phyloP scores from a whole-genome alignment of 768 basidiomycete genomes.

The Mycena galericulata region DNA sequence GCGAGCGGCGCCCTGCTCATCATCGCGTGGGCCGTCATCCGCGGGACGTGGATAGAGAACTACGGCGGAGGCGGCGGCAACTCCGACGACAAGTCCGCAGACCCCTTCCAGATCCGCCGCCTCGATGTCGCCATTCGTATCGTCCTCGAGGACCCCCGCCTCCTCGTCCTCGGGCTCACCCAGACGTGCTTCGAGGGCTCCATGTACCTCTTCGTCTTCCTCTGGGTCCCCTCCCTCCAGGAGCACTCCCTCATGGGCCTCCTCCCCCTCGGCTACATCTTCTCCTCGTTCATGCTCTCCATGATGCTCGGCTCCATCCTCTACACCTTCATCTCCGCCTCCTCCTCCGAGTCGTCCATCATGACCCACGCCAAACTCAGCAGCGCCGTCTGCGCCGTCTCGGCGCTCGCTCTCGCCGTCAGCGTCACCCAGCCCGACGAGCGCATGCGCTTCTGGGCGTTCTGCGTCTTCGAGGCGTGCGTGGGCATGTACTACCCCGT shows the following conservation, averaged over 20 bases:
- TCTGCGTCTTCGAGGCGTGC: slow-evolving; percentile 81
- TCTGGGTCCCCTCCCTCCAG: slow-evolving; percentile 84
- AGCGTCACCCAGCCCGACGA: slow-evolving; percentile 60
- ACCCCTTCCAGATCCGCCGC: slow-evolving; percentile 64
- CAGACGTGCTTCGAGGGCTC: slow-evolving; percentile 89
- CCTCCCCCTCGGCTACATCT: slow-evolving; percentile 83
- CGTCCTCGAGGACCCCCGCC: slow-evolving; percentile 65
- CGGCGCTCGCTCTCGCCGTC: slow-evolving; percentile 66
- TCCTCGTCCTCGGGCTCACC: slow-evolving; percentile 75
- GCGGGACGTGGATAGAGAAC: slow-evolving; percentile 74
- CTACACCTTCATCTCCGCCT: slow-evolving; percentile 56
- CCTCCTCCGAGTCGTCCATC: slow-evolving; percentile 48
- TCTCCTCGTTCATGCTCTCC: slow-evolving; percentile 83
- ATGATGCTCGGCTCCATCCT: slow-evolving; percentile 86
- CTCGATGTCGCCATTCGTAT: slow-evolving; percentile 68
- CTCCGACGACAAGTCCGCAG: slow-evolving; percentile 37
- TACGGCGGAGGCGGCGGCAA: slow-evolving; percentile 58
- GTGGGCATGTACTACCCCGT: slow-evolving; percentile 87
- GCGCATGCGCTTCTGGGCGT: slow-evolving; percentile 73
- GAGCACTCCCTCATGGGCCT: slow-evolving; percentile 58
- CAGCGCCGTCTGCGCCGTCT: slow-evolving; percentile 69
- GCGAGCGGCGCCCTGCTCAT: slow-evolving; percentile 69
- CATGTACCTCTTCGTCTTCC: slow-evolving; percentile 88
- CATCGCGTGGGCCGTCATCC: slow-evolving; percentile 68
- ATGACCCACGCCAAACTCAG: slow-evolving; percentile 76